A percentile compares a stretch with the other conserved stretches of the same genome.
phyloP scores from a whole-genome alignment of 805 yeast genomes.

The Candida piceae region DNA sequence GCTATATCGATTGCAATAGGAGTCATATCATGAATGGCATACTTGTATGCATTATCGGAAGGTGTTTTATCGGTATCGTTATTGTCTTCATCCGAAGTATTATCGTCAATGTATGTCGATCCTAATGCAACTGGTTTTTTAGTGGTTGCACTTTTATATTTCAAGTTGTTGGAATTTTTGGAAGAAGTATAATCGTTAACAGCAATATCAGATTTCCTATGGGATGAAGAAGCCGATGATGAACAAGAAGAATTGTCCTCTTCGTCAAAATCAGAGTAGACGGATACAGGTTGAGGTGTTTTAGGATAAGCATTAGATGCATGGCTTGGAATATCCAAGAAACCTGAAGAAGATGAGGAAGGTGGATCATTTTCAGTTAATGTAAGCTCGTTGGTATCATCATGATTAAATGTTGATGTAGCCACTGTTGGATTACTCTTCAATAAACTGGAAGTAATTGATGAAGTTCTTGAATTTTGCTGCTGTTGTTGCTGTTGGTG shows the following conservation, averaged over 20 bases:
- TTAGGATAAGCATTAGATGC: slow-evolving; percentile 12
- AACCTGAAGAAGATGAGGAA: neutral
- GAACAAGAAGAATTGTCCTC: slow-evolving; percentile 4
- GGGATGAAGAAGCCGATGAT: neutral
- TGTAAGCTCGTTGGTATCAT: neutral
- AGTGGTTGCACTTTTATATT: too few species aligned
- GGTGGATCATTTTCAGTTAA: slow-evolving; percentile 2
- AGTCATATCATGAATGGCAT: neutral
- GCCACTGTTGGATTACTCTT: slow-evolving; percentile 10
- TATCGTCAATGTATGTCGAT: slow-evolving; percentile 5
- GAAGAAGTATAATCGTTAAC: neutral
- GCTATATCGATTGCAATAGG: neutral
- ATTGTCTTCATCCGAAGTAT: slow-evolving; percentile 7
- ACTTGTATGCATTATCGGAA: slow-evolving; percentile 2
- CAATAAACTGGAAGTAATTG: slow-evolving; percentile 4
- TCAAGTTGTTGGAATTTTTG: neutral
- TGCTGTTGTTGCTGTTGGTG: slow-evolving; percentile 1
- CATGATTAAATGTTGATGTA: slow-evolving; percentile 6
- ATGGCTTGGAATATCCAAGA: slow-evolving; percentile 2
- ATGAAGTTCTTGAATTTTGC: slow-evolving; percentile 4
- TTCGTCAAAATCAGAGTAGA: slow-evolving; percentile 8
- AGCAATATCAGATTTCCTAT: too few species aligned
- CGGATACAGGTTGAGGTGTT: slow-evolving; percentile 12
- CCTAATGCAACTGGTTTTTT: too few species aligned
- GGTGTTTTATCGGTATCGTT: slow-evolving; percentile 14